These are phyloP conservation scores for Blastobotrys chiropterorum DNA, from an alignment of 805 yeast genomes.

Conservation along the genomic window DNA sequence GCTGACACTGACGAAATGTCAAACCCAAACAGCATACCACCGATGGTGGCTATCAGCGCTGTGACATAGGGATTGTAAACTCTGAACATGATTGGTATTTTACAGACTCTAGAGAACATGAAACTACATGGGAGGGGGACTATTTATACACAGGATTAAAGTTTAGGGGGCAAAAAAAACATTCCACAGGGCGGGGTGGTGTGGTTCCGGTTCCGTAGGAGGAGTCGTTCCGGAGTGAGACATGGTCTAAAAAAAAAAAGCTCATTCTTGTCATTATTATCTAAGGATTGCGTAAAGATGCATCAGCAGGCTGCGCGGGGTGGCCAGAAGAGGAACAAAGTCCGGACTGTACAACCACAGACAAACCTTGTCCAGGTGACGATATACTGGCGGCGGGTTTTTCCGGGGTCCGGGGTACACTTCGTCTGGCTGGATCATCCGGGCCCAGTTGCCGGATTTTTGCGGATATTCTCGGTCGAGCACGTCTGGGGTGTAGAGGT, in stretches of 20 bases:
- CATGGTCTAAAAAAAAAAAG: background rate
- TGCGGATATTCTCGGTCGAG: constrained; percentile 13
- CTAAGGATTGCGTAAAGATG: background rate
- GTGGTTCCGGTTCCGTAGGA: too few relatives aligned
- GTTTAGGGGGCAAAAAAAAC: background rate
- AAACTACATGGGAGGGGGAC: background rate
- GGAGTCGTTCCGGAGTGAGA: too few relatives aligned
- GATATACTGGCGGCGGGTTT: background rate
- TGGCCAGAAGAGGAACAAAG: constrained; percentile 17
- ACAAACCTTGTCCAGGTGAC: background rate
- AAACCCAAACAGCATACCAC: constrained; percentile 70
- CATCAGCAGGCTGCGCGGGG: constrained; percentile 20
- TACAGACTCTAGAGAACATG: background rate
- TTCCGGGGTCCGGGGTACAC: background rate
- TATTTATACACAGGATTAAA: background rate
- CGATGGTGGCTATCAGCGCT: constrained; percentile 52
- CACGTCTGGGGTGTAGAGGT: constrained; percentile 14
- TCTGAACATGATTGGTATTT: constrained; percentile 12
- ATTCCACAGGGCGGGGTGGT: background rate
- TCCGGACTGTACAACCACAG: background rate
- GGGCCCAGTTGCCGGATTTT: constrained; percentile 3
- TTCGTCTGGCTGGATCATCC: constrained; percentile 1
- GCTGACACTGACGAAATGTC: constrained; percentile 75
- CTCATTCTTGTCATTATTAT: background rate
- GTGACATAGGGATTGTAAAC: constrained; percentile 52